Evolutionary conservation across 164 flowering plant species (phyloP), one percentile per base, ranked within the genome.

Genomic region (Magnolia sinica): DNA sequence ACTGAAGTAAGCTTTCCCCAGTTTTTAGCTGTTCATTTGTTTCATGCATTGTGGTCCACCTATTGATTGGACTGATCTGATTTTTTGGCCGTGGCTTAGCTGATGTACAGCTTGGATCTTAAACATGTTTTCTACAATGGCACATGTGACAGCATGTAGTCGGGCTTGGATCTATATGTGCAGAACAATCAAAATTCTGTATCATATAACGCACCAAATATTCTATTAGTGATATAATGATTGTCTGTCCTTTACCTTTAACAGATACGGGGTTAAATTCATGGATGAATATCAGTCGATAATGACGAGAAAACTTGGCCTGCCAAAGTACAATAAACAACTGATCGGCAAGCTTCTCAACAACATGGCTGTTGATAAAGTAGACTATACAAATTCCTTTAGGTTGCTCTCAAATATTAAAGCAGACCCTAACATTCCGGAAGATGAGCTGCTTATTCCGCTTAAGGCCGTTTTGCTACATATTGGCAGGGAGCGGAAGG

Each of bases 281-380:
- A 92, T 96, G 99, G 99, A 96, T 71, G 97, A 96, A 22, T 96
- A 96, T 86, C 96, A 96, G 84, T 93, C 91, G 68, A 88, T 90
- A 79, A 91, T 94, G 98, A 94, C 97, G 61, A 86, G 73, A 81
- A 96, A 96, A 77, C 89, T 91, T 72, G 92, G 99, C 70, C 85
- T 96, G 64, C 82, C 88, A 18, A 94, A 92, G 84, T 96, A 96
- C 90, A 94, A 90, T 84, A 94, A 96, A 77, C 92, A 90, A 82
- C 74, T 94, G 84, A 91, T 94, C 70, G 81, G 94, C 75, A 89
- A 88, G 81, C 97, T 96, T 76, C 85, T 81, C 73, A 81, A 79
- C 77, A 79, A 83, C 77, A 79, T 83, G 86, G 76, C 86, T 63
- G 83, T 81, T 61, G 84, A 81, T 64, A 83, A 81, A 87, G 98